phyloP scores from a whole-genome alignment of 371 early-diverging fungal species.

The Mucor saturninus region DNA sequence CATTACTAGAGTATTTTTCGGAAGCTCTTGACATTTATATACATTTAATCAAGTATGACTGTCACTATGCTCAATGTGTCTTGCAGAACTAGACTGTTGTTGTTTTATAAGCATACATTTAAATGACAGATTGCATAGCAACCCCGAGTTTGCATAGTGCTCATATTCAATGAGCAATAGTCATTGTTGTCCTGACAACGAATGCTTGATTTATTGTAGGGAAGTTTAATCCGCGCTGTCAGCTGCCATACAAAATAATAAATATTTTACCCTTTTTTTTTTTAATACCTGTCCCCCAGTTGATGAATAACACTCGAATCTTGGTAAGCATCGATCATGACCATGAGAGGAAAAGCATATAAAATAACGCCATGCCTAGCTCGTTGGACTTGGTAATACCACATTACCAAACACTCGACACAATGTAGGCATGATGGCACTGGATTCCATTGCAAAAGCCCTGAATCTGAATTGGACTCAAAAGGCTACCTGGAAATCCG shows the following conservation, averaged over 20 bases:
- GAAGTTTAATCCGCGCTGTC: background rate
- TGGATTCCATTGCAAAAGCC: slow-evolving; percentile 61
- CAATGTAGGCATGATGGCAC: slow-evolving; percentile 76
- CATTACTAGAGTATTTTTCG: background rate
- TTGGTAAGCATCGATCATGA: slow-evolving; percentile 7
- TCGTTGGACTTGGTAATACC: slow-evolving; percentile 79
- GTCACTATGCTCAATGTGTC: too few relatives aligned
- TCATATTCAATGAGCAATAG: too few relatives aligned
- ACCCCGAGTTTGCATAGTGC: too few relatives aligned
- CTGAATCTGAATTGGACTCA: slow-evolving; percentile 55
- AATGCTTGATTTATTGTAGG: too few relatives aligned
- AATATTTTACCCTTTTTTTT: background rate
- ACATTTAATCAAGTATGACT: too few relatives aligned
- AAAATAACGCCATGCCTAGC: slow-evolving; percentile 28
- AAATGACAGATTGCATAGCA: too few relatives aligned
- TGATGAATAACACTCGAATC: slow-evolving; percentile 10
- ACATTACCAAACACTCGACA: slow-evolving; percentile 71
- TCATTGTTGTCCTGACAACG: too few relatives aligned
- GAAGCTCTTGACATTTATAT: too few relatives aligned
- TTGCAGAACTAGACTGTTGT: too few relatives aligned
- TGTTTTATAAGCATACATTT: too few relatives aligned
- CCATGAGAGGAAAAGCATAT: too few relatives aligned
- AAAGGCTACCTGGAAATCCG: slow-evolving; percentile 48
- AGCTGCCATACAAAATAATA: too few relatives aligned
- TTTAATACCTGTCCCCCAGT: background rate